Conservation (phyloP, 495 filamentous ascomycete genomes). For the Hypoxylon fragiforme region DNA sequence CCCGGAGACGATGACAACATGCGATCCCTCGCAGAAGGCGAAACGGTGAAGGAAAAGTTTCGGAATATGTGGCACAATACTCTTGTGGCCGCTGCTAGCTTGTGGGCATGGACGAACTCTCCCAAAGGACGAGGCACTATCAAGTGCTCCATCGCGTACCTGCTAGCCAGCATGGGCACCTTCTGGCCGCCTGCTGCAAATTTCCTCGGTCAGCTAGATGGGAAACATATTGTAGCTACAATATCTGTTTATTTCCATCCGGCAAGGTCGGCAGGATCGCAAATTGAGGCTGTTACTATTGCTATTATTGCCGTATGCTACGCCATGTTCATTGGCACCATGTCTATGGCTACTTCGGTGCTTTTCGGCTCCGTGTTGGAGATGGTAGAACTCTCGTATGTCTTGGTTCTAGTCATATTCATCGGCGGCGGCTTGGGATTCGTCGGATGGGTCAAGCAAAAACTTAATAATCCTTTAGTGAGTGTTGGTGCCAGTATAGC, state of each 20-base stretch:
- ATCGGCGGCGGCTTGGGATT: conserved; percentile 88
- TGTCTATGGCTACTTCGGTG: conserved; percentile 83
- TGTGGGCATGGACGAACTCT: conserved; percentile 51
- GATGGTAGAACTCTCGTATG: conserved; percentile 72
- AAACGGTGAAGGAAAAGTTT: conserved; percentile 30
- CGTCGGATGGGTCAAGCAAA: conserved; percentile 92
- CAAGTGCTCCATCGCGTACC: conserved; percentile 92
- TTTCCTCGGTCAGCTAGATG: conserved; percentile 82
- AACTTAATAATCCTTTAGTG: conserved; percentile 79
- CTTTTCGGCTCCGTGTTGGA: conserved; percentile 69
- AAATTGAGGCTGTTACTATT: conserved; percentile 86
- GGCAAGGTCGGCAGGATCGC: conserved; percentile 85
- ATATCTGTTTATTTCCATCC: conserved; percentile 96
- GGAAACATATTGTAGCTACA: conserved; percentile 94
- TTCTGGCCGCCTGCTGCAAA: conserved; percentile 74
- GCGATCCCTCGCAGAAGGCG: conserved; percentile 35
- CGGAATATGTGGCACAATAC: conserved; percentile 33
- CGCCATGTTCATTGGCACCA: conserved; percentile 75
- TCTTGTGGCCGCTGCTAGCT: conserved; percentile 18
- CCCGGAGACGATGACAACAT: conserved; percentile 29
- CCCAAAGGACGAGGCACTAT: conserved; percentile 72
- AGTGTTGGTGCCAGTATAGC: conserved; percentile 89
- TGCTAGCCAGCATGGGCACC: conserved; percentile 84
- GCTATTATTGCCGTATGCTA: conserved; percentile 82
- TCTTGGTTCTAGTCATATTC: conserved; percentile 81